Conservation (phyloP, 345 rosid species). For the Luvunga scandens region DNA sequence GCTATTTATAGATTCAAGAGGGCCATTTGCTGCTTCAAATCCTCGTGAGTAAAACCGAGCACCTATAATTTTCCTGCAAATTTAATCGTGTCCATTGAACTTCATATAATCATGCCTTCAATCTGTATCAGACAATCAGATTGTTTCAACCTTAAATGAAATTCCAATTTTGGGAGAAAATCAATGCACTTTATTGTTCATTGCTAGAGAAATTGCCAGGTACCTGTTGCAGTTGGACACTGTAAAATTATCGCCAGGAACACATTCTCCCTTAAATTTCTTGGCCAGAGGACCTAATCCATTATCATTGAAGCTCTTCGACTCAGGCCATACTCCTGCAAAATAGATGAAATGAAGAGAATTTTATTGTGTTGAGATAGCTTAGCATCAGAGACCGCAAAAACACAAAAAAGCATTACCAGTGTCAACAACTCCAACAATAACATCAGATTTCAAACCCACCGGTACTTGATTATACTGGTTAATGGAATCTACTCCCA, state of each 20-base stretch:
- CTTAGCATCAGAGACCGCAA: background rate
- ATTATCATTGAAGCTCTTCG: conserved; percentile 37
- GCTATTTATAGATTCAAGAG: conserved; percentile 29
- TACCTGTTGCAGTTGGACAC: conserved; percentile 40
- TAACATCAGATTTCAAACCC: conserved; percentile 24
- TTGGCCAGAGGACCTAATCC: conserved; percentile 39
- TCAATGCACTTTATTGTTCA: background rate
- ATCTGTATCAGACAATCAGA: background rate
- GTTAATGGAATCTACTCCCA: conserved; percentile 26
- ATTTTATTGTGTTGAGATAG: background rate
- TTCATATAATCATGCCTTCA: background rate
- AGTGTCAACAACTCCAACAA: conserved; percentile 43
- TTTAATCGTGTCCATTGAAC: background rate
- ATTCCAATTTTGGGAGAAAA: background rate
- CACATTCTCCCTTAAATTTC: conserved; percentile 48
- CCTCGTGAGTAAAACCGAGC: conserved; percentile 42
- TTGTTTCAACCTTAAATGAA: background rate
- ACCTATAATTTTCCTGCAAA: conserved; percentile 49
- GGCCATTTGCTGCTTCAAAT: conserved; percentile 38
- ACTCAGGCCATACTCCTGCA: conserved; percentile 53
- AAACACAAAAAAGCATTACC: conserved; percentile 24
- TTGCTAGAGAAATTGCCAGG: background rate
- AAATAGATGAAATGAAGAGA: background rate
- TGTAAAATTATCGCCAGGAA: conserved; percentile 40
- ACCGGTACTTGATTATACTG: conserved; percentile 16